Evolutionary conservation across 345 rosid genomes (phyloP).

Genomic region (Brassica rapa): DNA sequence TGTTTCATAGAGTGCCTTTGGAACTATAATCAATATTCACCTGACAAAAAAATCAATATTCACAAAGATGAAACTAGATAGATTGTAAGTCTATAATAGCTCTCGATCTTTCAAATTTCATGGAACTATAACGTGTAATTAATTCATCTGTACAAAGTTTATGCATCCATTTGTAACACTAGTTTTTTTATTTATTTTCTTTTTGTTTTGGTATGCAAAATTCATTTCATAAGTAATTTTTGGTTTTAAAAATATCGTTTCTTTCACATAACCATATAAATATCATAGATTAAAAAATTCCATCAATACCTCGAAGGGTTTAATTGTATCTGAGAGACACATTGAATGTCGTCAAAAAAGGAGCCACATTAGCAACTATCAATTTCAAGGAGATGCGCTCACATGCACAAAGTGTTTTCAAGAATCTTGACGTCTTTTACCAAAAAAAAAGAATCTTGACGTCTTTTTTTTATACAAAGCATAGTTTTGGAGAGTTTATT

Average conservation of each 20-base stretch:
- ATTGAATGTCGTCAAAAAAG: not conserved
- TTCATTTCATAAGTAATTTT: not conserved
- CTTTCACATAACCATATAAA: not conserved
- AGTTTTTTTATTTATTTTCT: not conserved
- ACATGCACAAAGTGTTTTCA: conserved; percentile 16
- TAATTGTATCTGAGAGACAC: not conserved
- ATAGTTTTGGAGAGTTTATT: conserved; percentile 6
- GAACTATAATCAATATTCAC: conserved; percentile 1
- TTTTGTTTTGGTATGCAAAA: not conserved
- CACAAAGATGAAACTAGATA: conserved; percentile 5
- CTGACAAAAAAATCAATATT: not conserved
- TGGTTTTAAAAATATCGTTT: not conserved
- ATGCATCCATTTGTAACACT: not conserved
- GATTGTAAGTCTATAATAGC: conserved; percentile 20
- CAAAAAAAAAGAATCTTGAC: conserved; percentile 3
- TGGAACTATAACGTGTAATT: not conserved
- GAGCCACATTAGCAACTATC: conserved; percentile 15
- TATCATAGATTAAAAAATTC: not conserved
- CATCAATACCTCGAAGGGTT: not conserved
- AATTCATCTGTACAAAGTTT: not conserved
- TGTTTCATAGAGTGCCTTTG: conserved; percentile 26
- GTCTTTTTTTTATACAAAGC: conserved; percentile 1
- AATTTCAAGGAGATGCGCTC: not conserved
- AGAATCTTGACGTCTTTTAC: too few species aligned
- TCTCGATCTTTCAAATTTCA: not conserved